Conservation (phyloP, 305 asterid species). For the Petunia hybrid region DNA sequence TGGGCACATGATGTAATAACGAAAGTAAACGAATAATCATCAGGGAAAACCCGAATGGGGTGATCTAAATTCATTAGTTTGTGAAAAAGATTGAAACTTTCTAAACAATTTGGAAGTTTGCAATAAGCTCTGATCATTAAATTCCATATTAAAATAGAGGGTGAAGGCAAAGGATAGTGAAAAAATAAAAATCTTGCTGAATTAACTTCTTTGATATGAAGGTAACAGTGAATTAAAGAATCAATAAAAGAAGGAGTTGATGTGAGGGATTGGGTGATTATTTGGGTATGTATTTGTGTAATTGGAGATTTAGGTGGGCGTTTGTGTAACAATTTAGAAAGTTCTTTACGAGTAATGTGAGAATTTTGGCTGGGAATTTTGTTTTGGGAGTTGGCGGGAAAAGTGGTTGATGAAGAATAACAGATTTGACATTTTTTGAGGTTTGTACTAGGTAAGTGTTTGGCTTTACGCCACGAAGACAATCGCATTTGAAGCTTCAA, state of each 20-base stretch:
- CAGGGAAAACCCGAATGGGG: slow-evolving; percentile 50
- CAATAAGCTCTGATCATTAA: slow-evolving; percentile 68
- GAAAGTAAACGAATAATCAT: slow-evolving; percentile 67
- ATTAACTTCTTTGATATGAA: slow-evolving; percentile 47
- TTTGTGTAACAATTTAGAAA: slow-evolving; percentile 52
- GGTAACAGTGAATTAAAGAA: slow-evolving; percentile 79
- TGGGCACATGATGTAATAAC: slow-evolving; percentile 67
- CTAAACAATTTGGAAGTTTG: slow-evolving; percentile 51
- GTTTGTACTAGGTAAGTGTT: not conserved
- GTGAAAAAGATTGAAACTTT: slow-evolving; percentile 57
- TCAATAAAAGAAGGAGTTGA: slow-evolving; percentile 45
- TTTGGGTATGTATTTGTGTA: slow-evolving; percentile 76
- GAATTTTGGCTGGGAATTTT: slow-evolving; percentile 42
- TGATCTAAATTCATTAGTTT: slow-evolving; percentile 47
- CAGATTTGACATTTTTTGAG: not conserved
- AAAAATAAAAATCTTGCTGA: slow-evolving; percentile 56
- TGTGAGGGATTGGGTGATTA: slow-evolving; percentile 42
- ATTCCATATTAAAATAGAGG: slow-evolving; percentile 73
- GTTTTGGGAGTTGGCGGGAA: slow-evolving; percentile 45
- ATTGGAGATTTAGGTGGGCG: slow-evolving; percentile 61
- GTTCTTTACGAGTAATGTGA: slow-evolving; percentile 46
- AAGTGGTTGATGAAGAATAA: slow-evolving; percentile 23
- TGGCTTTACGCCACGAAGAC: slow-evolving; percentile 28
- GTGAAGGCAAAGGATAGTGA: slow-evolving; percentile 56
- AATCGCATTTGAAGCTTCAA: slow-evolving; percentile 3